phyloP scores from a whole-genome alignment of 2,329 filamentous ascomycete genomes.

The Xylariaceae sp. region DNA sequence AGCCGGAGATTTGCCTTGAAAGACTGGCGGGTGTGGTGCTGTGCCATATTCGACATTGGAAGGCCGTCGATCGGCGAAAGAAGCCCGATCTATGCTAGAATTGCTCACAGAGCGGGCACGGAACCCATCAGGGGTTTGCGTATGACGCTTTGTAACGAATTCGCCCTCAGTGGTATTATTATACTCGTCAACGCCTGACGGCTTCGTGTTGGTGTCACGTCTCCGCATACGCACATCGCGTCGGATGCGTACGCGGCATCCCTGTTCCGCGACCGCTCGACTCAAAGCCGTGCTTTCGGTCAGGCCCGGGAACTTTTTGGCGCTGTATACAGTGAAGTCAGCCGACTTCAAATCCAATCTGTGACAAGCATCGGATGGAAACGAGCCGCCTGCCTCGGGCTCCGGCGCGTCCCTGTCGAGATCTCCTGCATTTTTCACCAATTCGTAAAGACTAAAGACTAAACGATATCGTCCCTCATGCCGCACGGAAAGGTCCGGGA shows the following conservation, averaged over 20 bases:
- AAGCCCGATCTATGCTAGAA: slow-evolving; percentile 29
- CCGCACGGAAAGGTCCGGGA: slow-evolving; percentile 90
- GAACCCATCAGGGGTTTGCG: slow-evolving; percentile 30
- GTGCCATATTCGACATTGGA: slow-evolving; percentile 29
- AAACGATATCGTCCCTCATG: slow-evolving; percentile 93
- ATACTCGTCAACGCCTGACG: slow-evolving; percentile 38
- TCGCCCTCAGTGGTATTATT: slow-evolving; percentile 57
- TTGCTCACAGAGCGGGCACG: slow-evolving; percentile 31
- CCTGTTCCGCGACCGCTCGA: slow-evolving; percentile 89
- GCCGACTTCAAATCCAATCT: slow-evolving; percentile 84
- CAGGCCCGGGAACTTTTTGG: slow-evolving; percentile 96
- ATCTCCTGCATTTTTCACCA: slow-evolving; percentile 80
- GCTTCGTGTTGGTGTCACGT: slow-evolving; percentile 68
- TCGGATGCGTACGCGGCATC: slow-evolving; percentile 90
- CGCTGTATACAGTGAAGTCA: slow-evolving; percentile 85
- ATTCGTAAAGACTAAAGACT: slow-evolving; percentile 88
- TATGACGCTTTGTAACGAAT: slow-evolving; percentile 25
- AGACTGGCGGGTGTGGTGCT: slow-evolving; percentile 27
- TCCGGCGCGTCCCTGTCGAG: slow-evolving; percentile 52
- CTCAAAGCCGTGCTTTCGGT: slow-evolving; percentile 85
- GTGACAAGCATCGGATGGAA: slow-evolving; percentile 61
- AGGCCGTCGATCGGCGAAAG: slow-evolving; percentile 26
- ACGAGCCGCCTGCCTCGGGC: slow-evolving; percentile 30
- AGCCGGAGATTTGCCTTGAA: slow-evolving; percentile 23
- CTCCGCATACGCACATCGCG: slow-evolving; percentile 90